These are phyloP conservation scores for Neocallimastix lanati DNA, from an alignment of 192 early-diverging fungal genomes.

Conservation along the genomic window DNA sequence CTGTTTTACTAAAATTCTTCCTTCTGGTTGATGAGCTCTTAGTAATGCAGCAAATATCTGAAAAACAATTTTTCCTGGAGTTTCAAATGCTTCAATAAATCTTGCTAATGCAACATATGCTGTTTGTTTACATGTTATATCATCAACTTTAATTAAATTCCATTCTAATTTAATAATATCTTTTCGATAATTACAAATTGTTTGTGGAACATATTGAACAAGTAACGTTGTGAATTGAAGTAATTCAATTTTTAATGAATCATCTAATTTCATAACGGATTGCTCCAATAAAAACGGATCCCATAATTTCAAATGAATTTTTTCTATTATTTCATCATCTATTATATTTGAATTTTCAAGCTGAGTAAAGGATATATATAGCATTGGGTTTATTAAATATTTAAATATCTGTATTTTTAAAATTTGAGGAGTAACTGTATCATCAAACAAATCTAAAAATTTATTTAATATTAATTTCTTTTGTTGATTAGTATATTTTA, in stretches of 20 bases:
- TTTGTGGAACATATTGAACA: constrained; percentile 57
- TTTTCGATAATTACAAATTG: constrained; percentile 59
- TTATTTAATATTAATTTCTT: constrained; percentile 53
- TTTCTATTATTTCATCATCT: constrained; percentile 33
- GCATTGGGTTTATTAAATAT: constrained; percentile 72
- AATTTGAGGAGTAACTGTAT: constrained; percentile 29
- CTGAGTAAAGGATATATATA: constrained; percentile 44
- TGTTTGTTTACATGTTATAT: constrained; percentile 86
- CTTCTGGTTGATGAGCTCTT: constrained; percentile 76
- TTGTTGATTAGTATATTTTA: constrained; percentile 24
- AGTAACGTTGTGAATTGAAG: constrained; percentile 81
- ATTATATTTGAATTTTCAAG: constrained; percentile 31
- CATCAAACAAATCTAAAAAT: constrained; percentile 58
- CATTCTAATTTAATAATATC: constrained; percentile 93
- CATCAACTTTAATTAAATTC: constrained; percentile 52
- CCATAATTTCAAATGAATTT: constrained; percentile 42
- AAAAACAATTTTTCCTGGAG: constrained; percentile 64
- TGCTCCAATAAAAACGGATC: constrained; percentile 24
- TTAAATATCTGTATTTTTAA: constrained; percentile 56
- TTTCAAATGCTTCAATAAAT: constrained; percentile 86
- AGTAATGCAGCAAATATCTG: constrained; percentile 78
- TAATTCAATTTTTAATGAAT: constrained; percentile 62
- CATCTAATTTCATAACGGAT: constrained; percentile 33
- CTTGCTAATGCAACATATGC: constrained; percentile 82
- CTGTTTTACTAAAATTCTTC: constrained; percentile 71